Conservation (phyloP, 768 basidiomycete genomes). For the Hemileccinum rubropunctum region DNA sequence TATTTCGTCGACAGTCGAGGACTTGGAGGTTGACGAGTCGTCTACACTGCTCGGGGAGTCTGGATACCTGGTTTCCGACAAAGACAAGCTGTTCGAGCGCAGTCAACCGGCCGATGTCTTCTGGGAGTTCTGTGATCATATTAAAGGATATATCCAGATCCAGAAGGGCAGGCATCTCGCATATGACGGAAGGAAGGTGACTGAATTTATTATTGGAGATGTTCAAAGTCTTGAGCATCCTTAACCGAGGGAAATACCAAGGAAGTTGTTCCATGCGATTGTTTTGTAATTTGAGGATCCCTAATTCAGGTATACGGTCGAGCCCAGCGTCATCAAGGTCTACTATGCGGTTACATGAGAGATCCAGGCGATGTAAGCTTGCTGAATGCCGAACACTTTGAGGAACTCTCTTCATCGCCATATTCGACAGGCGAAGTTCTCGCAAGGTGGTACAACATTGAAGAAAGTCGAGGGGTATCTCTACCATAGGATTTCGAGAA, state of each 20-base stretch:
- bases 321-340: conserved; percentile 86
- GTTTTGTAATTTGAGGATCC: conserved; percentile 76
- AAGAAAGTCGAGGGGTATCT: conserved; percentile 95
- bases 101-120: conserved; percentile 68
- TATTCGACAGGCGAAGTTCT: conserved; percentile 83
- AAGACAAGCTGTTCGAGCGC: conserved; percentile 72
- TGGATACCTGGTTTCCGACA: conserved; percentile 80
- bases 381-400: conserved; percentile 72
- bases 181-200: conserved; percentile 69
- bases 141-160: conserved; percentile 97
- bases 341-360: conserved; percentile 88
- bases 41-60: conserved; percentile 61
- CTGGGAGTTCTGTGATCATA: conserved; percentile 75
- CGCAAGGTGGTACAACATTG: conserved; percentile 81
- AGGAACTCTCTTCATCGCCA: conserved; percentile 94
- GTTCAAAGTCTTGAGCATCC: conserved; percentile 73
- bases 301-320: conserved; percentile 69
- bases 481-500: conserved; percentile 92
- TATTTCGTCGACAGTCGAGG: conserved; percentile 86
- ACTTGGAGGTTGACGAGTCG: conserved; percentile 58
- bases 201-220: conserved; percentile 96
- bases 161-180: conserved; percentile 64
- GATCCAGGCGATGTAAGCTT: conserved; percentile 76
- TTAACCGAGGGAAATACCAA: conserved; percentile 76
- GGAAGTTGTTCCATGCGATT: conserved; percentile 89